Base-by-base conservation (phyloP, 2,329 filamentous ascomycete species). In the Cadophora malorum region DNA sequence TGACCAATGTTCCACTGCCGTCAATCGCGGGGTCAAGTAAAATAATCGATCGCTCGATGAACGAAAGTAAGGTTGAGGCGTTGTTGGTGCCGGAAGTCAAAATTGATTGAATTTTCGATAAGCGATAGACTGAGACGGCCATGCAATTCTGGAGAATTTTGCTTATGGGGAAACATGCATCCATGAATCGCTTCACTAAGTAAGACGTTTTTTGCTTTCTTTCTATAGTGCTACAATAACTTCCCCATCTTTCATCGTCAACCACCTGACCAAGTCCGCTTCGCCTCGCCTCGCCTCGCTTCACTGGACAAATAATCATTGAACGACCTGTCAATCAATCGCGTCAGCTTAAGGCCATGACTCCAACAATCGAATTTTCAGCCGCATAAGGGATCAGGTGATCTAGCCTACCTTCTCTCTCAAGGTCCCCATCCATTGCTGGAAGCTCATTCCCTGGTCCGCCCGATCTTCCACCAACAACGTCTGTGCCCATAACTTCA, bases 401-500 rank as follows among this genome's bases (percentile, higher is more conserved):
- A 59, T 68, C 71, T 70, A 77, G 71, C 84, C 81, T 80, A 97
- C 96, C 93, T 98, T 99, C 85, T 98, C 96, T 80, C 95, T 87
- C 80, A 99, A 81, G 76, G 88, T 90, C 66, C 93, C 94, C 84
- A 98, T 90, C 90, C 94, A 99, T 81, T 98, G 95, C 75, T 91
- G 90, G 77, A 96, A 90, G 78, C 94, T 97, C 81, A 97, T 90
- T 61, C 94, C 91, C 82, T 97, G 94, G 79, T 99, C 96, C 65
- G 95, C 93, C 73, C 95, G 86, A 81, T 99, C 96, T 81, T 99
- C 96, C 58, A 99, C 91, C 75, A 99, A 83, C 80, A 98, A 84
- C 53, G 96, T 97, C 84, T 97, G 95, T 55, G 96, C 96, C 96
- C 96, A 99, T 71, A 98, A 83, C 81, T 96, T 94, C 79, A 99